Base-by-base conservation (phyloP, 768 basidiomycete species). In the Kwoniella botswanensis region DNA sequence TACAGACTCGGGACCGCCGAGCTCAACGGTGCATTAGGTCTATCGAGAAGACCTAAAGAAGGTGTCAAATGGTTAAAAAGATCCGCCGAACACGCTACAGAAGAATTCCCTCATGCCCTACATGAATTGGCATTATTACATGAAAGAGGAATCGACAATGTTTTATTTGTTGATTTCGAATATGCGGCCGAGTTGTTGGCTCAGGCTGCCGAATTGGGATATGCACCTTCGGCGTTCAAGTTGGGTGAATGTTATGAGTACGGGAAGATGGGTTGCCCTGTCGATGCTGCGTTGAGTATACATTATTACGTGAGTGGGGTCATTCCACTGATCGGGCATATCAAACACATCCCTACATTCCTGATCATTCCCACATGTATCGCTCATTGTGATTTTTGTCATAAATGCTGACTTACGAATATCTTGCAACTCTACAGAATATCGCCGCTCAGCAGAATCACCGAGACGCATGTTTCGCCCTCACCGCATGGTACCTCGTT, bases 161-260 rank as follows among this genome's bases (percentile, higher is more conserved):
- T 98, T 68, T 87, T 99, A 7, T 99, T 98, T 82, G 92, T 96
- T 77, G 97, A 99, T 83, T 89, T 90, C 73, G 96, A 98, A 78
- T 99, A 99, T 79, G 91, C 96, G 0, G 90, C 91, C 0, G 97
- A 99, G 84, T 86, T 98, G 12, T 86, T 98, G 53, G 97, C 97
- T 2, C 93, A 97, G 81, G 96, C 95, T 26, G 90, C 93, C 0
- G 97, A 98, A 84, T 88, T 99, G 26, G 94, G 94, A 4, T 98
- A 98, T 84, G 94, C 96, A 10, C 93, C 96, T 18, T 94, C 93
- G 74, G 97, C 97, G 42, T 93, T 94, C 85, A 90, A 93, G 70
- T 85, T 98, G 67, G 97, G 97, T 26, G 96, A 98, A 85, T 98
- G 95, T 83, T 99, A 99, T 83, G 97, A 99, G 86, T 99, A 98